Conservation (phyloP, 148 eudicot species). For the Spergularia marina region DNA sequence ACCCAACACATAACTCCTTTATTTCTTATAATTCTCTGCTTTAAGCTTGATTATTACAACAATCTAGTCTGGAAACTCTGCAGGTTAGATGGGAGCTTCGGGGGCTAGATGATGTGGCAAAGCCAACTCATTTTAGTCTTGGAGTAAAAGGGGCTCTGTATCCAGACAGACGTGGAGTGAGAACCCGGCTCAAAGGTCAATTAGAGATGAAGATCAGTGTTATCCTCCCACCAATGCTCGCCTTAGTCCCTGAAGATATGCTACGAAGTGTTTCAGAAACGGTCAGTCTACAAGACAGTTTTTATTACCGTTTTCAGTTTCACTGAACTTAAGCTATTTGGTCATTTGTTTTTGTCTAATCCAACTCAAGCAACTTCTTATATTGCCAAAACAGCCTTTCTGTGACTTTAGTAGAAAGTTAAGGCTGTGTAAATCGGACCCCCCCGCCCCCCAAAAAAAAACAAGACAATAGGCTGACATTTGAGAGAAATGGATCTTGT, state of each 20-base stretch:
- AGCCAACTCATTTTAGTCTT: conserved; percentile 65
- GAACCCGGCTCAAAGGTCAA: conserved; percentile 68
- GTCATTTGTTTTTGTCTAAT: not conserved
- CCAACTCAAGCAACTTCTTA: too few species aligned
- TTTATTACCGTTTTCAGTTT: not conserved
- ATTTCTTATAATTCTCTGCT: not conserved
- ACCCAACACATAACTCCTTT: not conserved
- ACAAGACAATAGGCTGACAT: too few species aligned
- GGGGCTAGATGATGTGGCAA: conserved; percentile 64
- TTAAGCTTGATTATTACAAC: not conserved
- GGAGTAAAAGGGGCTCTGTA: conserved; percentile 69
- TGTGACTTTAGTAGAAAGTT: too few species aligned
- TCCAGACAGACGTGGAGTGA: conserved; percentile 55
- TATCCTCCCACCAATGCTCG: conserved; percentile 60
- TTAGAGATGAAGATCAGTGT: conserved; percentile 69
- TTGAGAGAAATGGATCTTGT: not conserved
- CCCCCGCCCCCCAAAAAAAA: too few species aligned
- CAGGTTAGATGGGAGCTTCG: conserved; percentile 89
- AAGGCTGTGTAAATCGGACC: too few species aligned
- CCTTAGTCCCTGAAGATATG: conserved; percentile 63
- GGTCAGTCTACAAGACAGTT: conserved; percentile 35
- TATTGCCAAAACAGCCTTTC: too few species aligned
- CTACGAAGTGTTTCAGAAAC: conserved; percentile 58
- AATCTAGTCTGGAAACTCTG: not conserved
- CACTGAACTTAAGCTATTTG: too few species aligned